phyloP scores from a whole-genome alignment of 768 basidiomycete genomes.

The Lentinus brumalis region DNA sequence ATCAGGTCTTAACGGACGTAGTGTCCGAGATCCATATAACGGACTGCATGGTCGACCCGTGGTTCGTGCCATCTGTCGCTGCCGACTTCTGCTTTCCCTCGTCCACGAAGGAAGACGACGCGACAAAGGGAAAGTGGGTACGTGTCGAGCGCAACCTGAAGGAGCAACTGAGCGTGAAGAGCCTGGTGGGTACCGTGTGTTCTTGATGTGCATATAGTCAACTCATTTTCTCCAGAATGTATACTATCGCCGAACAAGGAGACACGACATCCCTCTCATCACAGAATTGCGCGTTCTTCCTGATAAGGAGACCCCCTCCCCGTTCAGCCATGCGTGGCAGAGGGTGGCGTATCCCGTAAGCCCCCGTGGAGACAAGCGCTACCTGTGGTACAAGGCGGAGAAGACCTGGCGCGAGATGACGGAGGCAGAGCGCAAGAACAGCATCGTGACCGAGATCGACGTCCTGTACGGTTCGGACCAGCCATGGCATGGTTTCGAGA shows the following conservation, averaged over 20 bases:
- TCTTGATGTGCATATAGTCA: neutral
- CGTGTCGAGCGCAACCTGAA: constrained; percentile 84
- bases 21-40: constrained; percentile 82
- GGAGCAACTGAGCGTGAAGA: constrained; percentile 57
- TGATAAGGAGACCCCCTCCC: constrained; percentile 51
- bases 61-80: constrained; percentile 38
- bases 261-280: constrained; percentile 79
- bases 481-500: constrained; percentile 88
- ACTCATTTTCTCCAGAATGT: constrained; percentile 48
- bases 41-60: constrained; percentile 67
- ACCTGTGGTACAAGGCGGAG: constrained; percentile 77
- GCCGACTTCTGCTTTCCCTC: constrained; percentile 64
- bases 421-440: constrained; percentile 50
- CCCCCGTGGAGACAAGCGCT: constrained; percentile 54
- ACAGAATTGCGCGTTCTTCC: constrained; percentile 70
- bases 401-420: constrained; percentile 66
- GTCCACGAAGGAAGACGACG: constrained; percentile 71
- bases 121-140: constrained; percentile 86
- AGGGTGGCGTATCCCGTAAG: constrained; percentile 46
- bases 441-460: constrained; percentile 90
- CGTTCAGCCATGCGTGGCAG: constrained; percentile 57
- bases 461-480: constrained; percentile 82
- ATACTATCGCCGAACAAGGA: constrained; percentile 84
- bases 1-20: constrained; percentile 27
- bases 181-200: constrained; percentile 49